phyloP scores from a whole-genome alignment of 2,329 filamentous ascomycete species.

The Pseudogymnoascus sp. region DNA sequence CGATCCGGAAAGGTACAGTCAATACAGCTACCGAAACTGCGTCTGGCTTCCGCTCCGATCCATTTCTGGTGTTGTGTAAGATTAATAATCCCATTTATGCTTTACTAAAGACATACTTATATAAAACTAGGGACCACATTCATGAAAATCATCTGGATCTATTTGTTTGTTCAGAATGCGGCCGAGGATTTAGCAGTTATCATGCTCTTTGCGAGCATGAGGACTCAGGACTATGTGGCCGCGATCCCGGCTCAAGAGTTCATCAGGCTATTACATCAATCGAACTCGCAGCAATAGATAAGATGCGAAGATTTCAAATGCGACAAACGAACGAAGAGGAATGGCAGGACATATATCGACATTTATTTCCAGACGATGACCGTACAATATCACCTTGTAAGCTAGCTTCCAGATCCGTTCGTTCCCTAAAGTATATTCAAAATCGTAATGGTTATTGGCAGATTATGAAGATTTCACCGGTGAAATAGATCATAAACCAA shows the following conservation, averaged over 20 bases:
- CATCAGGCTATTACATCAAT: not conserved
- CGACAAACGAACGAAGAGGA: conserved; percentile 16
- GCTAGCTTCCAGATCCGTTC: conserved; percentile 18
- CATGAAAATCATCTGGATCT: conserved; percentile 14
- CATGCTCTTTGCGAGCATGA: conserved; percentile 16
- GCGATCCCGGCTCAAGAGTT: conserved; percentile 8
- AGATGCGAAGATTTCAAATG: conserved; percentile 12
- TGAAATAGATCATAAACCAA: not conserved
- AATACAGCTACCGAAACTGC: not conserved
- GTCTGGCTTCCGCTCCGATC: too few relatives aligned
- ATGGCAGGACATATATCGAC: conserved; percentile 19
- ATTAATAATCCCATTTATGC: conserved; percentile 12
- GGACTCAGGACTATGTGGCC: conserved; percentile 10
- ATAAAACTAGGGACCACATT: conserved; percentile 15
- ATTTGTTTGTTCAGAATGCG: conserved; percentile 17
- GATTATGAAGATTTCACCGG: not conserved
- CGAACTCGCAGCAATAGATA: conserved; percentile 14
- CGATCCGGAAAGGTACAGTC: conserved; percentile 16
- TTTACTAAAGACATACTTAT: not conserved
- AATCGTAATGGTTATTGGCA: not conserved
- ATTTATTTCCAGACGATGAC: conserved; percentile 17
- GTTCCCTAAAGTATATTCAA: not conserved
- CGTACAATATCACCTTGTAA: conserved; percentile 20
- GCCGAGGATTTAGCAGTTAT: conserved; percentile 15
- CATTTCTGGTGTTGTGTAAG: conserved; percentile 14